Conservation (phyloP, 108 stramenopile species). For the Cyclotella kingstonii region DNA sequence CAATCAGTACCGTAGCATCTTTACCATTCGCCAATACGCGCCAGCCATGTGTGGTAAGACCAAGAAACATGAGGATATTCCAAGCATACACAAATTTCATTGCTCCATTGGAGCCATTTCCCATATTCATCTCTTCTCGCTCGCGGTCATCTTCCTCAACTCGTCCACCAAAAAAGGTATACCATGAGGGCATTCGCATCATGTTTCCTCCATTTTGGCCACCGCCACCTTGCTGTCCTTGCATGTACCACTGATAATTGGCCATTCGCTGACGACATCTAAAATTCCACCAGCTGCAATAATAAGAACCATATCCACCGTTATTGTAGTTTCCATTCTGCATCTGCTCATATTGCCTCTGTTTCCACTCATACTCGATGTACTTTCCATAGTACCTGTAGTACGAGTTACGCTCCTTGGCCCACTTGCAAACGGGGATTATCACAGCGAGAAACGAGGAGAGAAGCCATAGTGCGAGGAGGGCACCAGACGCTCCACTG, state of each 20-base stretch:
- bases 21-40: slow-evolving; percentile 34
- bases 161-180: slow-evolving; percentile 44
- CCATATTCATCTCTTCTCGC: slow-evolving; percentile 39
- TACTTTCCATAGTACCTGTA: slow-evolving; percentile 38
- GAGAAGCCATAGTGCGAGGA: slow-evolving; percentile 26
- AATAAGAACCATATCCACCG: slow-evolving; percentile 12
- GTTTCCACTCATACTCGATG: slow-evolving; percentile 45
- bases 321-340: slow-evolving; percentile 34
- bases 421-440: slow-evolving; percentile 42
- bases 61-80: slow-evolving; percentile 55
- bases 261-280: slow-evolving; percentile 31
- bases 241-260: slow-evolving; percentile 17
- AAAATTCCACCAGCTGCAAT: slow-evolving; percentile 48
- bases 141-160: slow-evolving; percentile 30
- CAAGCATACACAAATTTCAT: slow-evolving; percentile 57
- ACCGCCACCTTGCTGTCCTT: slow-evolving; percentile 16
- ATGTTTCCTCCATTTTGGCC: slow-evolving; percentile 18
- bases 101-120: slow-evolving; percentile 8
- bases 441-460: slow-evolving; percentile 37
- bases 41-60: slow-evolving; percentile 44
- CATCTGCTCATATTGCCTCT: slow-evolving; percentile 42
- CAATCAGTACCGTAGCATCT: slow-evolving; percentile 25
- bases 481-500: slow-evolving; percentile 1
- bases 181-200: slow-evolving; percentile 41
- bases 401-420: slow-evolving; percentile 35